Conservation (phyloP, 345 rosid genomes). For the Erodium maritimum region DNA sequence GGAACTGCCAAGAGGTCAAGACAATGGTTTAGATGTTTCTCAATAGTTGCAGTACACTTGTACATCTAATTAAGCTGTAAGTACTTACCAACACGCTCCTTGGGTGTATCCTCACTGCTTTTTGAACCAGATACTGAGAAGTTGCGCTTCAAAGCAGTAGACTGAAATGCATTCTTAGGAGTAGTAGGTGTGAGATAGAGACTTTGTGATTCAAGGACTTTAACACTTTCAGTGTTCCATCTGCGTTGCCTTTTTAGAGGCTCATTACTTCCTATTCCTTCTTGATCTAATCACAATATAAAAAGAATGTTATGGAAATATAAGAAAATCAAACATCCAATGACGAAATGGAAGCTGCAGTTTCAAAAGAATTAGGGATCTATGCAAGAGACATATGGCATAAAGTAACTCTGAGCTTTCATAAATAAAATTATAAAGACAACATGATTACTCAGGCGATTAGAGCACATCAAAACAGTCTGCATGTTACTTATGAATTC, state of each 20-base stretch:
- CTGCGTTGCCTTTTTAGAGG: slow-evolving; percentile 79
- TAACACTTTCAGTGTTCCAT: slow-evolving; percentile 69
- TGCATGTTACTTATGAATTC: no score
- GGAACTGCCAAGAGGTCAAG: slow-evolving; percentile 49
- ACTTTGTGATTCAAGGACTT: slow-evolving; percentile 49
- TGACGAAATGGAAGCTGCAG: no score
- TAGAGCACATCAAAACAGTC: no score
- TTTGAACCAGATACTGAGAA: slow-evolving; percentile 58
- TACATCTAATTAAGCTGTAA: not conserved
- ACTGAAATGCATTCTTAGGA: slow-evolving; percentile 32
- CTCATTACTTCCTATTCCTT: slow-evolving; percentile 43
- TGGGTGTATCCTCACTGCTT: slow-evolving; percentile 50
- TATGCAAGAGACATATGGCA: no score
- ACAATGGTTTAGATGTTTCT: slow-evolving; percentile 4
- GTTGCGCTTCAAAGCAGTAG: slow-evolving; percentile 39
- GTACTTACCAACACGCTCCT: slow-evolving; percentile 80
- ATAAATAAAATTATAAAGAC: no score
- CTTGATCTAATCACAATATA: slow-evolving; percentile 37
- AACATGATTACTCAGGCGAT: no score
- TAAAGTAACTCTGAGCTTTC: no score
- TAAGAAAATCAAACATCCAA: no score
- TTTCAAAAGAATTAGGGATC: no score
- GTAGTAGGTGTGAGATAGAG: slow-evolving; percentile 41
- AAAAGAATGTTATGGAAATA: no score
- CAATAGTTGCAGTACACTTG: not conserved